phyloP scores from a whole-genome alignment of 345 rosid genomes.

The Rhizophora mangle region DNA sequence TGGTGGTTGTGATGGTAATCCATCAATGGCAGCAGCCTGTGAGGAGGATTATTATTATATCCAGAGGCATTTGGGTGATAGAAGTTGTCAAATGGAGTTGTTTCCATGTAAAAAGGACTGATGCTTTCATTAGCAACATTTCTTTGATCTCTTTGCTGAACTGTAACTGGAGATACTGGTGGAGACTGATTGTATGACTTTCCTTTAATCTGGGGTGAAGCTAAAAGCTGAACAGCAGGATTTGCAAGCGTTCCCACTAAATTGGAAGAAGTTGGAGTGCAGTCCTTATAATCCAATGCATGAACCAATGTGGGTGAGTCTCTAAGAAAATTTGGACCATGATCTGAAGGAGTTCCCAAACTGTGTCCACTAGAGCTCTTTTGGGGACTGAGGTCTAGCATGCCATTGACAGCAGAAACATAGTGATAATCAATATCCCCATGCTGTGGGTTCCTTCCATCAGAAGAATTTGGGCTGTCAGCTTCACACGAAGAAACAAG shows the following conservation, averaged over 20 bases:
- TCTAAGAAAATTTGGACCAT: slow-evolving; percentile 39
- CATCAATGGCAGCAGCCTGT: slow-evolving; percentile 26
- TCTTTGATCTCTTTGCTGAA: slow-evolving; percentile 31
- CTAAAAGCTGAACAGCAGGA: slow-evolving; percentile 33
- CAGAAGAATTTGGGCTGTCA: slow-evolving; percentile 53
- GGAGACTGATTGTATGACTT: slow-evolving; percentile 38
- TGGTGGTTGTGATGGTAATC: slow-evolving; percentile 38
- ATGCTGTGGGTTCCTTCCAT: slow-evolving; percentile 41
- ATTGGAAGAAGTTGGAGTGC: slow-evolving; percentile 35
- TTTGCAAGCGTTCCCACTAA: slow-evolving; percentile 28
- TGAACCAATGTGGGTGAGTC: slow-evolving; percentile 47
- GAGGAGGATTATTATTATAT: slow-evolving; percentile 34
- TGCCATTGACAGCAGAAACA: slow-evolving; percentile 66
- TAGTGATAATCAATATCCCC: slow-evolving; percentile 52
- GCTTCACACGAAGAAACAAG: slow-evolving; percentile 51
- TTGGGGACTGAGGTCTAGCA: slow-evolving; percentile 48
- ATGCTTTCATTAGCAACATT: slow-evolving; percentile 26
- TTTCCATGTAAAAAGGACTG: slow-evolving; percentile 22
- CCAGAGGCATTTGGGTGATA: slow-evolving; percentile 31
- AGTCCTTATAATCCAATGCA: slow-evolving; percentile 46
- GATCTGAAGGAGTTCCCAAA: slow-evolving; percentile 46
- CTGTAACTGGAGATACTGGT: slow-evolving; percentile 45
- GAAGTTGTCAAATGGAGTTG: slow-evolving; percentile 25
- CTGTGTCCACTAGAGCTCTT: slow-evolving; percentile 51
- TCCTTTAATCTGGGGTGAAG: slow-evolving; percentile 28